Conservation (phyloP, 2,329 filamentous ascomycete species). For the Fusarium torreyae region DNA sequence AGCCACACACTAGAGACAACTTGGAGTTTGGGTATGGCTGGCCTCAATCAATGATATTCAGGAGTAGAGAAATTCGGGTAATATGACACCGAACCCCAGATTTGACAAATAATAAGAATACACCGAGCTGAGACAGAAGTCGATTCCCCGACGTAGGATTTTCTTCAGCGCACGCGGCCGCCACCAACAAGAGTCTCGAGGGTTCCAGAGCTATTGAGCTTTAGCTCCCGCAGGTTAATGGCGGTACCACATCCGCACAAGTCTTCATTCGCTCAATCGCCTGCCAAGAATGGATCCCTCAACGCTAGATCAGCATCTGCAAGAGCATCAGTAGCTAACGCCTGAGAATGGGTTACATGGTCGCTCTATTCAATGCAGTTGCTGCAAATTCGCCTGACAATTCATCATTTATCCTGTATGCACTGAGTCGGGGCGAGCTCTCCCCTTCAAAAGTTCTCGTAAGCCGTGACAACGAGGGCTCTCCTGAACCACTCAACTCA, state of each 20-base stretch:
- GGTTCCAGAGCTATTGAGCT: not conserved
- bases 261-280: not conserved
- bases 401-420: not conserved
- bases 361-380: not conserved
- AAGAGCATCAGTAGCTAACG: too few relatives aligned
- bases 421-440: too few relatives aligned
- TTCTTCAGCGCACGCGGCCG: constrained; percentile 7
- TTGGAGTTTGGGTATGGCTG: not conserved
- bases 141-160: not conserved
- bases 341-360: not conserved
- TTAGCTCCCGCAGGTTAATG: not conserved
- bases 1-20: not conserved
- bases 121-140: not conserved
- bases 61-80: not conserved
- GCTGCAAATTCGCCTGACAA: not conserved
- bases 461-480: too few relatives aligned
- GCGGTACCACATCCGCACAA: too few relatives aligned
- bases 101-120: not conserved
- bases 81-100: not conserved
- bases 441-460: too few relatives aligned
- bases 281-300: not conserved
- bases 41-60: not conserved
- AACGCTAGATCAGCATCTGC: not conserved
- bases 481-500: too few relatives aligned
- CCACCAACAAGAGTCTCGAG: not conserved